These are phyloP conservation scores for Solanum corneliomulleri DNA, from an alignment of 257 asterid species.

Conservation along the genomic window DNA sequence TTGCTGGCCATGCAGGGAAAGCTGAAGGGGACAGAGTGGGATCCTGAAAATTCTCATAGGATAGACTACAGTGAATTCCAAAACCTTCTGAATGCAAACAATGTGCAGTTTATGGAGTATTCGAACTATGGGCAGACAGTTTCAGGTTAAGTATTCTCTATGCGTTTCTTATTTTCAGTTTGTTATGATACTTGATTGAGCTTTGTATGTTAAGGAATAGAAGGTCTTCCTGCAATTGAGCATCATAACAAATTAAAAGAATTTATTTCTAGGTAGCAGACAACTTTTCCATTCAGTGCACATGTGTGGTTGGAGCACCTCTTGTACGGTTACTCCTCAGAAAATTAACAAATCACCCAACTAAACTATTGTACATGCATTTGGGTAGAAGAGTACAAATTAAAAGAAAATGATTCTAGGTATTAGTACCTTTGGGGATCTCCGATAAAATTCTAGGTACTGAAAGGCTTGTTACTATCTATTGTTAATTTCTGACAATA, in stretches of 20 bases:
- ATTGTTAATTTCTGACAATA: not conserved
- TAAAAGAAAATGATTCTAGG: not conserved
- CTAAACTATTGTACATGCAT: not conserved
- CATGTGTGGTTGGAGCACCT: not conserved
- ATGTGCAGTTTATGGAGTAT: conserved; percentile 90
- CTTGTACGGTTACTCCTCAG: not conserved
- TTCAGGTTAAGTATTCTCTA: conserved; percentile 45
- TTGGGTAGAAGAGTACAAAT: not conserved
- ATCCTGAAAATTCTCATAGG: conserved; percentile 67
- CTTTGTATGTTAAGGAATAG: not conserved
- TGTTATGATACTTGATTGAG: not conserved
- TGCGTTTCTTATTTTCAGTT: not conserved
- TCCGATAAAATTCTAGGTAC: not conserved
- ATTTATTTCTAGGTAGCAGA: not conserved
- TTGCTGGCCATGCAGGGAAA: conserved; percentile 77
- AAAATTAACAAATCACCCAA: not conserved
- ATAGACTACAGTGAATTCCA: conserved; percentile 80
- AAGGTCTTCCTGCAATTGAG: not conserved
- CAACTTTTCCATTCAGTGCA: not conserved
- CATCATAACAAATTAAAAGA: not conserved
- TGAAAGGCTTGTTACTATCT: not conserved
- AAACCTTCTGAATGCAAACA: conserved; percentile 74
- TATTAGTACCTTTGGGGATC: not conserved
- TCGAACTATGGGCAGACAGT: conserved; percentile 90
- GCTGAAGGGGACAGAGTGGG: conserved; percentile 92